phyloP scores from a whole-genome alignment of 129 eudicot genomes.

The Flaveria ramosissima region DNA sequence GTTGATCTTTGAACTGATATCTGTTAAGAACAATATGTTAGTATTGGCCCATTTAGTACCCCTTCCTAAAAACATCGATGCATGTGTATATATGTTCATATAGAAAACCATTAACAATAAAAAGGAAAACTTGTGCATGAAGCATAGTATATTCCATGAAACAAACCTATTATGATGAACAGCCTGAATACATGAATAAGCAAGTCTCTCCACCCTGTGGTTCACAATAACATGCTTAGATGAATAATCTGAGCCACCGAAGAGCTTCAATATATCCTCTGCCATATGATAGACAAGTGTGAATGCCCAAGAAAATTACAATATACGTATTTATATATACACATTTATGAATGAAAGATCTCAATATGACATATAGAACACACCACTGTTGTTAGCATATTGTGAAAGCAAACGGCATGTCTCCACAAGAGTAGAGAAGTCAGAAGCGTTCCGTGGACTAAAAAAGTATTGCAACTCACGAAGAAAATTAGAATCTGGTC shows the following conservation, averaged over 20 bases:
- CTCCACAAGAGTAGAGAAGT: conserved; percentile 75
- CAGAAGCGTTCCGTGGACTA: conserved; percentile 61
- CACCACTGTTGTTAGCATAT: conserved; percentile 61
- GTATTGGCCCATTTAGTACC: conserved; percentile 15
- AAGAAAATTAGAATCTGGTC: conserved; percentile 80
- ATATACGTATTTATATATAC: neutral
- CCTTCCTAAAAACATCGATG: conserved; percentile 3
- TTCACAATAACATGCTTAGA: conserved; percentile 48
- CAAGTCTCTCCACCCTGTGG: conserved; percentile 75
- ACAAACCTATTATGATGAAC: conserved; percentile 78
- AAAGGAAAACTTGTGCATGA: too few relatives aligned
- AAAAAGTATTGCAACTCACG: conserved; percentile 69
- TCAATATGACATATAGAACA: conserved; percentile 27
- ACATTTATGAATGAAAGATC: neutral
- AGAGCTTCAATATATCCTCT: conserved; percentile 59
- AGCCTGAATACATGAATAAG: conserved; percentile 74
- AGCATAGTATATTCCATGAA: neutral
- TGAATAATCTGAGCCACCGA: conserved; percentile 64
- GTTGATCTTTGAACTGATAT: conserved; percentile 57
- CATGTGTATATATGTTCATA: neutral
- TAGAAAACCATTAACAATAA: neutral
- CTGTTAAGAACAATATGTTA: conserved; percentile 40
- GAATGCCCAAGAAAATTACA: conserved; percentile 15
- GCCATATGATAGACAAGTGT: conserved; percentile 18
- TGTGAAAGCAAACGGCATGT: conserved; percentile 66